Evolutionary conservation across 345 rosid genomes (phyloP).

Genomic region (Erysimum cheiranthoides): DNA sequence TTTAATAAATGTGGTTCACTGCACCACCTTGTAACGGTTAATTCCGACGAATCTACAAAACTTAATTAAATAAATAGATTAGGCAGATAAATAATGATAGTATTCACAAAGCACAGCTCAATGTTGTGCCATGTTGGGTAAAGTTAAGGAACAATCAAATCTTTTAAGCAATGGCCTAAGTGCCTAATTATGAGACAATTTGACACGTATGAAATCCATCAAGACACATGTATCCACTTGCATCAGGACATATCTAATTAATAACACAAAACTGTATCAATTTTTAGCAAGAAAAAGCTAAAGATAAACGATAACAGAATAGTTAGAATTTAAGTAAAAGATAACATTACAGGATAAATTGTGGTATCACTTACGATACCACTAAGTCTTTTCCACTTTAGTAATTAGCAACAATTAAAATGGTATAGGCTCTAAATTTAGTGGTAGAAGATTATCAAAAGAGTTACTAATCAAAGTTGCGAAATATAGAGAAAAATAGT

Average conservation of each 20-base stretch:
- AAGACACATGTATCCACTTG: conserved; percentile 13
- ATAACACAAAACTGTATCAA: not conserved
- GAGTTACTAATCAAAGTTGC: not conserved
- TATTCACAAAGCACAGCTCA: conserved; percentile 28
- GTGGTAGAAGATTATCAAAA: no score
- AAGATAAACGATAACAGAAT: not conserved
- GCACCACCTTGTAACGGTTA: conserved; percentile 15
- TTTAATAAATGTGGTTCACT: not conserved
- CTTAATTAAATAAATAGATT: not conserved
- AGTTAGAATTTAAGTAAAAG: not conserved
- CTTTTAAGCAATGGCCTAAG: conserved; percentile 23
- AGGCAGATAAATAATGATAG: conserved; percentile 10
- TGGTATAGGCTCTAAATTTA: no score
- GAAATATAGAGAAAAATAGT: no score
- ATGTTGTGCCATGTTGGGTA: conserved; percentile 16
- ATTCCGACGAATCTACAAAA: conserved; percentile 21
- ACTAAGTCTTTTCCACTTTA: no score
- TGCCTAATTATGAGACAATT: conserved; percentile 22
- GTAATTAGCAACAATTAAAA: no score
- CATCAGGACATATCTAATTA: not conserved
- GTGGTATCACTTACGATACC: not conserved
- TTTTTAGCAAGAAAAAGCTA: no score
- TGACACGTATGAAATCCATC: conserved; percentile 22
- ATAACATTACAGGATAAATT: not conserved
- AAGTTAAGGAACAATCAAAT: conserved; percentile 29